A percentile compares a stretch with the other conserved stretches of the same genome.
Evolutionary conservation across 305 asterid genomes (phyloP).

Genomic region (Rubia peregrina): DNA sequence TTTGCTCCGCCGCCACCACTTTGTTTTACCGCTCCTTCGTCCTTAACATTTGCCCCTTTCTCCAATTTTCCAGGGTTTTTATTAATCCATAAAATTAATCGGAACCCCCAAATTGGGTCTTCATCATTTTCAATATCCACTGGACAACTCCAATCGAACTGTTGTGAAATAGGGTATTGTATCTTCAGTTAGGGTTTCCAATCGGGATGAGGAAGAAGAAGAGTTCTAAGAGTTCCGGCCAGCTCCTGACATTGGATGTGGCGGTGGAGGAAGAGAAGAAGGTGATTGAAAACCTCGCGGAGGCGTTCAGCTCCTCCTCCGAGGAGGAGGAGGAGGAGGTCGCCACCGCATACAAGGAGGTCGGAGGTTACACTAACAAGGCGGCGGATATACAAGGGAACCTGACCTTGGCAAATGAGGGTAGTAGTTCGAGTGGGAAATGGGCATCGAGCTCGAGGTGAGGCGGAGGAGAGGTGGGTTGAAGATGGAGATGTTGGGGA

Average conservation of each 20-base stretch:
- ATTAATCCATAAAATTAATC: too few species aligned
- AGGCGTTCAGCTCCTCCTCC: conserved; percentile 43
- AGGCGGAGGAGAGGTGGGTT: too few species aligned
- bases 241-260: conserved; percentile 19
- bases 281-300: conserved; percentile 19
- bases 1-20: too few species aligned
- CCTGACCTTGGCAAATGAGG: conserved; percentile 19
- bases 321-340: conserved; percentile 55
- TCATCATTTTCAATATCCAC: too few species aligned
- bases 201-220: conserved; percentile 47
- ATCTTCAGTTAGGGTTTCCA: not conserved
- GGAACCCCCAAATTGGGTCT: too few species aligned
- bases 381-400: conserved; percentile 41
- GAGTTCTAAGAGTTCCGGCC: conserved; percentile 39
- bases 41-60: not conserved
- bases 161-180: too few species aligned
- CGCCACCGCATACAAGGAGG: conserved; percentile 37
- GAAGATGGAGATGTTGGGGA: too few species aligned
- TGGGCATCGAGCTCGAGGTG: conserved; percentile 18
- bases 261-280: conserved; percentile 14
- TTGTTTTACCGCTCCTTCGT: not conserved
- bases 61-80: not conserved
- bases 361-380: conserved; percentile 36
- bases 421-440: conserved; percentile 44
- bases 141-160: too few species aligned